Evolutionary conservation across 2,329 filamentous ascomycete species (phyloP).

Genomic region (Fusarium sp.): DNA sequence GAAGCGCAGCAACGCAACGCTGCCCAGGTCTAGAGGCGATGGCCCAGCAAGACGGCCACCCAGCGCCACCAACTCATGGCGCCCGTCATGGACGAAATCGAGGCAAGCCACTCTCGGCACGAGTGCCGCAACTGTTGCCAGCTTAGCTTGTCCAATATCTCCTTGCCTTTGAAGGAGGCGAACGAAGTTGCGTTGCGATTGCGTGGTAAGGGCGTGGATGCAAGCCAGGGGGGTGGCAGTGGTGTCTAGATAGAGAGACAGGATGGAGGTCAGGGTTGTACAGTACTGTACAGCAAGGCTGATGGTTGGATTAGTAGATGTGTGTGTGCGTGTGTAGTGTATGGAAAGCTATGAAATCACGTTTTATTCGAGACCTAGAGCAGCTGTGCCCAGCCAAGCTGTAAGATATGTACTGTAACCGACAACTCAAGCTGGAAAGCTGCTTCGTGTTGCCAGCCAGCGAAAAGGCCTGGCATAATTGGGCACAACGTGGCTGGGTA

Average conservation of each 20-base stretch:
- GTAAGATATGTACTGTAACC: neutral
- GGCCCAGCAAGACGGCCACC: conserved; percentile 17
- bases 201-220: conserved; percentile 15
- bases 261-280: neutral
- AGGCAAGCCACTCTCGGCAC: conserved; percentile 34
- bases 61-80: conserved; percentile 32
- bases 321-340: neutral
- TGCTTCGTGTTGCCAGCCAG: neutral
- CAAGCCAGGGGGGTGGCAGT: neutral
- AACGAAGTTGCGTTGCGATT: conserved; percentile 27
- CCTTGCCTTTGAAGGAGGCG: conserved; percentile 22
- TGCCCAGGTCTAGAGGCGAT: conserved; percentile 14
- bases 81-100: conserved; percentile 22
- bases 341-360: conserved; percentile 9
- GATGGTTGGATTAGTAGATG: conserved; percentile 1
- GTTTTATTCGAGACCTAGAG: neutral
- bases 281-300: neutral
- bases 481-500: conserved; percentile 31
- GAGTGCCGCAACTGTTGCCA: conserved; percentile 17
- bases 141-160: conserved; percentile 21
- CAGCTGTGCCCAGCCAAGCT: conserved; percentile 2
- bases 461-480: conserved; percentile 23
- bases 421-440: neutral
- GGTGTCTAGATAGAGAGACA: conserved; percentile 25
- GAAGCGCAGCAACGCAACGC: conserved; percentile 3